A percentile compares a stretch with the other conserved stretches of the same genome.
Conservation (phyloP, 23 red algal species). For the Gracilaria domingensis region DNA sequence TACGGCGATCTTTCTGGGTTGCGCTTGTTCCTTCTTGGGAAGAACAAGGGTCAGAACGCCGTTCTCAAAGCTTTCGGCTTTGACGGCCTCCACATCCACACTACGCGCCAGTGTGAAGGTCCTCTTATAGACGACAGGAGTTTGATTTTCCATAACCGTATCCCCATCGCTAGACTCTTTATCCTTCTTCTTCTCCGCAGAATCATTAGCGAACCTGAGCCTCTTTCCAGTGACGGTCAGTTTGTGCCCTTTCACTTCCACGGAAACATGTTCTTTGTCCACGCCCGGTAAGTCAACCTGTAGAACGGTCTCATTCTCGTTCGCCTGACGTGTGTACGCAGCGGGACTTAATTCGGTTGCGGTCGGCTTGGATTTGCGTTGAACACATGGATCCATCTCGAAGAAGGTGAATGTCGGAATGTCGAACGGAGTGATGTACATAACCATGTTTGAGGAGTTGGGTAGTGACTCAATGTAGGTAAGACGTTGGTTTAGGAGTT, state of each 20-base stretch:
- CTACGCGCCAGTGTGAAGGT: not conserved
- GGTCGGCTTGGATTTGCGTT: not conserved
- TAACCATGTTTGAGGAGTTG: not conserved
- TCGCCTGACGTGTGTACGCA: not conserved
- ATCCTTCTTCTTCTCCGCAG: not conserved
- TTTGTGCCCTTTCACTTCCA: not conserved
- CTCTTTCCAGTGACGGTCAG: conserved; percentile 7
- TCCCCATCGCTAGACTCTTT: not conserved
- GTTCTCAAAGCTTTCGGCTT: not conserved
- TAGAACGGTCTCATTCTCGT: not conserved
- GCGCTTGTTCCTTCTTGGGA: not conserved
- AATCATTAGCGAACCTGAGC: not conserved
- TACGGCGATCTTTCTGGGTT: not conserved
- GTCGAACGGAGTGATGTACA: not conserved
- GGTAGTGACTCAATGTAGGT: not conserved
- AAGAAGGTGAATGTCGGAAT: not conserved
- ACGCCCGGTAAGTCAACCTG: conserved; percentile 27
- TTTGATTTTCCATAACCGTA: not conserved
- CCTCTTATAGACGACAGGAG: not conserved
- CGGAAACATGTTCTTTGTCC: not conserved
- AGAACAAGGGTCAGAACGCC: conserved; percentile 4
- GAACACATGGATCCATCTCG: not conserved
- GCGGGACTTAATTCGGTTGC: not conserved
- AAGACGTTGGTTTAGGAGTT: not conserved
- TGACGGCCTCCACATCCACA: conserved; percentile 4